Evolutionary conservation across 2,329 filamentous ascomycete genomes (phyloP), one percentile per base, ranked within the genome.

Genomic region (Claviceps quebecensis): DNA sequence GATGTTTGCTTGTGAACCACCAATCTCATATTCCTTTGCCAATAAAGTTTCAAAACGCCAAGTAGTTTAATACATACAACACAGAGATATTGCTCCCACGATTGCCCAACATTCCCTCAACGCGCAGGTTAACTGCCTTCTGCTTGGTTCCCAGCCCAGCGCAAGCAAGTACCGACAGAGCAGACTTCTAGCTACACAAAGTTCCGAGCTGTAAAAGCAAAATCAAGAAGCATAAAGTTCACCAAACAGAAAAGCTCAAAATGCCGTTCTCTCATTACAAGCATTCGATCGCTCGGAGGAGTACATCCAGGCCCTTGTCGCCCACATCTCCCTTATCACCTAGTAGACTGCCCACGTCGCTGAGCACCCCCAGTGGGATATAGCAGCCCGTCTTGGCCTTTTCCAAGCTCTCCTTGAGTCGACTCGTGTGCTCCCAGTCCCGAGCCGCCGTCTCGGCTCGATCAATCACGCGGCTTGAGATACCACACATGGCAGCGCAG

Each of bases 401-500:
- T 59, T 95, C 88, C 54, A 96, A 72, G 53, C 86, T 90, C 66
- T 95, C 89, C 67, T 89, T 93, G 55, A 97, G 74, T 19, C 88
- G 76, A 58, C 86, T 91, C 0, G 93, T 97, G 66, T 96, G 89
- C 70, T 98, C 93, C 89, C 93, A 97, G 61, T 89, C 87, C 58
- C 76, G 82, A 1, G 93, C 93, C 5, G 93, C 93, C 22, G 83
- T 79, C 67, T 98, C 93, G 0, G 93, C 93, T 22, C 85, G 73
- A 62, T 90, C 83, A 55, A 98, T 88, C 16, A 98, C 82, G 51
- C 83, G 83, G 45, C 74, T 73, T 0, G 88, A 81, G 56, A 98
- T 97, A 1, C 93, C 93, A 60, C 93, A 98, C 93, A 98, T 98
- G 54, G 88, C 84, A 1, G 93, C 93, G 64, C 93, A 98, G 67